Evolutionary conservation across 768 basidiomycete species (phyloP).

Genomic region (Crassisporium funariophilum): DNA sequence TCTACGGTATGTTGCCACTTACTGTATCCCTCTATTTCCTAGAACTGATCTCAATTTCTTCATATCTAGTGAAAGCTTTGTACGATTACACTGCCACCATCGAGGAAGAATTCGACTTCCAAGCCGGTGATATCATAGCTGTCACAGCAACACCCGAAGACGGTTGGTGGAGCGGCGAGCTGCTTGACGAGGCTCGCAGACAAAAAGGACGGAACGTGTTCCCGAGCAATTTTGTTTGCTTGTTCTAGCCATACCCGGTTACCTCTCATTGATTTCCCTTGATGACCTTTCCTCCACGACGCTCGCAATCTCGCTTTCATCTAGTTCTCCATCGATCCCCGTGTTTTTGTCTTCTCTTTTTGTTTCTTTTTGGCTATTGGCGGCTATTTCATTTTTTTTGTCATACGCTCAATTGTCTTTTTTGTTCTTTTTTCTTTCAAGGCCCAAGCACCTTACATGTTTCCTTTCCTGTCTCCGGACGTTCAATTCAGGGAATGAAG

Average conservation of each 20-base stretch:
- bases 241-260: constrained; percentile 52
- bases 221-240: constrained; percentile 86
- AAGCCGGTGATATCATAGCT: constrained; percentile 92
- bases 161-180: constrained; percentile 96
- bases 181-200: constrained; percentile 75
- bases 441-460: no score
- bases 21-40: constrained; percentile 3
- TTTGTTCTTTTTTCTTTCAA: no score
- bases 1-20: constrained; percentile 69
- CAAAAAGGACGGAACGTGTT: constrained; percentile 76
- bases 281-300: neutral
- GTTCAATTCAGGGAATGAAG: no score
- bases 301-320: no score
- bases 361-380: no score
- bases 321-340: no score
- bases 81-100: constrained; percentile 86
- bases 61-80: constrained; percentile 74
- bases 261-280: neutral
- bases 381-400: no score
- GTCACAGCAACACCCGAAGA: constrained; percentile 94
- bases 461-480: no score
- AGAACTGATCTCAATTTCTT: neutral
- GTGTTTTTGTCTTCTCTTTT: no score
- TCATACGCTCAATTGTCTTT: no score
- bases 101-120: constrained; percentile 96